phyloP scores from a whole-genome alignment of 2,329 filamentous ascomycete genomes.

The Coniochaeta ligniaria region DNA sequence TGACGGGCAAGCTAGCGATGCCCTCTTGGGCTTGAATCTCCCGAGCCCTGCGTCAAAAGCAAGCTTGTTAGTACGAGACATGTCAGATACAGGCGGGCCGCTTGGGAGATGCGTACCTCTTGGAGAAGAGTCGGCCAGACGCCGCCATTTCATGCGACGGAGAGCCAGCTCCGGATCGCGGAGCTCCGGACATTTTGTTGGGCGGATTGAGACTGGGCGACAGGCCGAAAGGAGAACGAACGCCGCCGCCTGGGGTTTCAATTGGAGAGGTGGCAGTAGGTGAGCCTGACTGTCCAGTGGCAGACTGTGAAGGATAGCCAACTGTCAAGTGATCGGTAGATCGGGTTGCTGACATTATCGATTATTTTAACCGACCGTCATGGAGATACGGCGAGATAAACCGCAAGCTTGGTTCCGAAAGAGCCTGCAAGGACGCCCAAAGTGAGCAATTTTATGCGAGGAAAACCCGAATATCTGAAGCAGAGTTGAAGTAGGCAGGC shows the following conservation, averaged over 20 bases:
- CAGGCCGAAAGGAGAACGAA: conserved; percentile 51
- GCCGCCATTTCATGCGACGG: conserved; percentile 84
- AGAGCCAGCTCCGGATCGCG: conserved; percentile 85
- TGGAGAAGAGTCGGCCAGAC: conserved; percentile 72
- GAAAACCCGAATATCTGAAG: neutral
- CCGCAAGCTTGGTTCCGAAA: neutral
- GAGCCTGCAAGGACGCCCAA: neutral
- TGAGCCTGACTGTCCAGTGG: conserved; percentile 60
- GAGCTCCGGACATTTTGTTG: conserved; percentile 50
- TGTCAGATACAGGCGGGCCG: neutral
- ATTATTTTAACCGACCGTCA: conserved; percentile 58
- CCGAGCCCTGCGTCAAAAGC: conserved; percentile 56
- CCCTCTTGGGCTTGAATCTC: conserved; percentile 98
- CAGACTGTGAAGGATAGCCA: conserved; percentile 67
- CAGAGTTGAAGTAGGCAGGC: neutral
- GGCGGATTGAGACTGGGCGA: conserved; percentile 53
- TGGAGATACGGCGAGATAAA: conserved; percentile 16
- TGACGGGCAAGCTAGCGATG: conserved; percentile 57
- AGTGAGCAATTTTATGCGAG: neutral
- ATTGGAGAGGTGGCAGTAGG: conserved; percentile 78
- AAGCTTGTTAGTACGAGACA: neutral
- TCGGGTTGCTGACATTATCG: conserved; percentile 88
- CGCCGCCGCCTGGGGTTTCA: conserved; percentile 54
- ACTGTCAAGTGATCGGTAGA: conserved; percentile 74
- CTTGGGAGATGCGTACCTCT: conserved; percentile 59